Base-by-base conservation (phyloP, 257 asterid genomes). In the Craterostigma plantagineum region DNA sequence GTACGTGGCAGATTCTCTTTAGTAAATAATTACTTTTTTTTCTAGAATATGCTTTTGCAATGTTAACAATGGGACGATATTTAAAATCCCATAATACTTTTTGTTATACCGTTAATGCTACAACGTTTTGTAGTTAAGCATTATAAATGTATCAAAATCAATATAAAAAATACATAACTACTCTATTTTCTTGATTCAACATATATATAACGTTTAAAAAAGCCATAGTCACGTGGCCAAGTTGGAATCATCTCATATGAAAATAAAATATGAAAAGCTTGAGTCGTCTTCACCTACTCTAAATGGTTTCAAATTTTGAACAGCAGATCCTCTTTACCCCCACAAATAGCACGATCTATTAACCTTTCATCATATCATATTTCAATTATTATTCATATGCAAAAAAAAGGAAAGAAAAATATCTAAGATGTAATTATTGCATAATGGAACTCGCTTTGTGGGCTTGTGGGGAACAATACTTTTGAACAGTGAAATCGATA, bases 241-340 rank as follows among this genome's bases (percentile, higher is more conserved):
- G 30, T 2, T 23, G 6, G 30, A 23, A 14, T 23, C 16, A 12
- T 40, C 34, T n/a, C 30, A 23, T 23, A 23, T 2, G 30, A 6
- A 23, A 2, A 23, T 23, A 23, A 23, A 23, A 23, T 23, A 39
- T 11, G 13, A 39, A 39, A 39, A 53, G 70, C 54, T 51, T 33
- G 55, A 45, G 46, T 38, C 64, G 43, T 47, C 45, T 23, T 30
- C 33, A 77, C 72, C 77, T 44, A 54, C 60, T 63, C 62, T 52
- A 59, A 48, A 57, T 52, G 50, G 49, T 58, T 79, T 77, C 81
- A 75, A 81, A 81, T 3, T 77, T 81, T 78, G 81, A 72, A 81
- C 69, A 48, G 44, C 35, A 39, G 0, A 42, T 17, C 59, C 45
- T 43, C 56, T 48, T 46, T 34, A 61, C 57, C 60, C 54, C 68